Conservation (phyloP, 345 rosid species). For the Melaleuca quinquenervia region DNA sequence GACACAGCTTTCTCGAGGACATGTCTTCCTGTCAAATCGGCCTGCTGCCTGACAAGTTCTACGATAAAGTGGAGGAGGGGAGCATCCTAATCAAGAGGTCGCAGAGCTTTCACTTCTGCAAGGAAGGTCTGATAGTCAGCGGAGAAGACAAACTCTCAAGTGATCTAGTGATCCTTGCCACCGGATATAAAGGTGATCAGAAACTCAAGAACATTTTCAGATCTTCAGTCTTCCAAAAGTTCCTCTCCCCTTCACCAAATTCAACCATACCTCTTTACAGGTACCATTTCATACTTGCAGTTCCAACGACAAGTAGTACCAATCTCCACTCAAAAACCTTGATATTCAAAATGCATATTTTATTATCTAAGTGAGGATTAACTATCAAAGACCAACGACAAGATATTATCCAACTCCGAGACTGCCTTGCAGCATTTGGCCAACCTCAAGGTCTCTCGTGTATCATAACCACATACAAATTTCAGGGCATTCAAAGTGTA, state of each 20-base stretch:
- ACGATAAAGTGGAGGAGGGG: conserved; percentile 10
- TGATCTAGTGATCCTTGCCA: conserved; percentile 11
- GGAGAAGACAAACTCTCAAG: conserved; percentile 2
- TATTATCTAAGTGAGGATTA: neutral
- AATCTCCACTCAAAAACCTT: neutral
- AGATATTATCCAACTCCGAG: neutral
- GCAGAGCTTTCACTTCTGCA: conserved; percentile 5
- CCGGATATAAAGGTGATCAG: conserved; percentile 15
- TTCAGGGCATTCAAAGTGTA: neutral
- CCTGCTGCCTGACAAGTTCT: conserved; percentile 12
- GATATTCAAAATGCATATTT: neutral
- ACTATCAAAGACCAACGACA: neutral
- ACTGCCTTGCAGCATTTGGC: neutral
- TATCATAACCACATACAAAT: neutral
- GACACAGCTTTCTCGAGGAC: conserved; percentile 7
- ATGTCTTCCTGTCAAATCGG: conserved; percentile 1
- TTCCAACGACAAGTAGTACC: neutral
- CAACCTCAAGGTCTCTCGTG: neutral
- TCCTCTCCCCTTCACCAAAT: conserved; percentile 1
- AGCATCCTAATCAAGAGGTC: conserved; percentile 14
- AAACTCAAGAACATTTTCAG: conserved; percentile 14
- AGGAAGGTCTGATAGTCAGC: conserved; percentile 4
- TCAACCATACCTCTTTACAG: conserved; percentile 15
- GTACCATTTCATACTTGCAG: conserved; percentile 1
- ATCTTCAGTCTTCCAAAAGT: conserved; percentile 8